A percentile compares a stretch with the other conserved stretches of the same genome.
Conservation (phyloP, 352 stramenopile genomes). For the Phytophthora europaea region DNA sequence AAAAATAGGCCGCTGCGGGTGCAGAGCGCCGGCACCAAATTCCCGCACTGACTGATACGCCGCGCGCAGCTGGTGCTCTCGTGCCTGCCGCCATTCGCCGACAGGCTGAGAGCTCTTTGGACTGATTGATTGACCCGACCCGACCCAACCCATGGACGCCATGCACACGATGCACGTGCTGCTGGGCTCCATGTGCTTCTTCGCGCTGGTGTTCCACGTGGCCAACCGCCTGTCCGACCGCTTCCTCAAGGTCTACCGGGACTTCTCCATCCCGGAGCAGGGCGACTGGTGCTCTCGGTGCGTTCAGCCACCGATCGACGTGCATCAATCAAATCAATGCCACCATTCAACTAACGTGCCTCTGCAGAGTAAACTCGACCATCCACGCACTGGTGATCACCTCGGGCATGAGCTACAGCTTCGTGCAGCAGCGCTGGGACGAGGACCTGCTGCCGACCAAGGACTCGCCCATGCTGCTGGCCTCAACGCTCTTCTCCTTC, state of each 20-base stretch:
- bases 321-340: not conserved
- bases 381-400: slow-evolving; percentile 80
- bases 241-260: slow-evolving; percentile 71
- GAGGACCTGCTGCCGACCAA: slow-evolving; percentile 63
- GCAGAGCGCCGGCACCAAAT: not conserved
- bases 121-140: not conserved
- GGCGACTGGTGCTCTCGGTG: slow-evolving; percentile 88
- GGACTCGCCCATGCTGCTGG: slow-evolving; percentile 53
- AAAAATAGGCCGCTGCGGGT: not conserved
- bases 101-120: not conserved
- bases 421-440: slow-evolving; percentile 73
- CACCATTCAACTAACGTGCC: not conserved
- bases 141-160: slow-evolving; percentile 16
- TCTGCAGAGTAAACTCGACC: slow-evolving; percentile 78
- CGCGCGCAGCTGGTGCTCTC: not conserved
- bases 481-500: slow-evolving; percentile 79
- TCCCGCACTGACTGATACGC: slow-evolving; percentile 26
- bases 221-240: slow-evolving; percentile 61
- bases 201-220: slow-evolving; percentile 64
- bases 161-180: slow-evolving; percentile 57
- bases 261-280: slow-evolving; percentile 75
- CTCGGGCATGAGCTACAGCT: slow-evolving; percentile 69
- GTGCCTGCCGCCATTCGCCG: slow-evolving; percentile 23
- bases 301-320: not conserved
- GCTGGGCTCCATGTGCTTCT: slow-evolving; percentile 61